phyloP scores from a whole-genome alignment of 768 basidiomycete genomes.

The Coprinellus micaceus region DNA sequence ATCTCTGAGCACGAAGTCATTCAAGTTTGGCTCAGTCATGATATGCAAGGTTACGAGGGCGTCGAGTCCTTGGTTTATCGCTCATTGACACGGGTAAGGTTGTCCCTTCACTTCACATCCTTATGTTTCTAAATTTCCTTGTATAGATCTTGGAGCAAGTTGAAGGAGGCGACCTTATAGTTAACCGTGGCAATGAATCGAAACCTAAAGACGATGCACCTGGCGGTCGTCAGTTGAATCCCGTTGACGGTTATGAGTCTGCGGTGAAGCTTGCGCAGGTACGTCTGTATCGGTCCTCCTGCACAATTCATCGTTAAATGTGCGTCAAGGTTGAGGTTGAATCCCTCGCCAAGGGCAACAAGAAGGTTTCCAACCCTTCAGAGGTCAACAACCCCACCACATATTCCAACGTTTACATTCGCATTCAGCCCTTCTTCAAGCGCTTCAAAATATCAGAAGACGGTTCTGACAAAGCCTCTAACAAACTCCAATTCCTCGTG shows the following conservation, averaged over 20 bases:
- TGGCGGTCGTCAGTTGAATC: constrained; percentile 65
- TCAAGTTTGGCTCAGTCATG: constrained; percentile 91
- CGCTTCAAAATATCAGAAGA: constrained; percentile 41
- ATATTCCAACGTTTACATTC: constrained; percentile 88
- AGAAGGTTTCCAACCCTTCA: constrained; percentile 29
- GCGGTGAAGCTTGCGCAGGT: constrained; percentile 86
- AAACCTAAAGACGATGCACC: constrained; percentile 57
- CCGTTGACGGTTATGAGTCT: constrained; percentile 79
- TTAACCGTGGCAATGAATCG: constrained; percentile 79
- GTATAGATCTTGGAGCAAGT: constrained; percentile 91
- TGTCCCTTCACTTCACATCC: not conserved
- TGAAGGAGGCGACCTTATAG: constrained; percentile 85
- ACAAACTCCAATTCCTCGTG: constrained; percentile 67
- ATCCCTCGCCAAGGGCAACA: constrained; percentile 67
- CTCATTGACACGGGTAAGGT: constrained; percentile 70
- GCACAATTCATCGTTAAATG: not conserved
- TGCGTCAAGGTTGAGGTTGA: constrained; percentile 65
- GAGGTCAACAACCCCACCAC: constrained; percentile 55
- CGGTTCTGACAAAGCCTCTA: constrained; percentile 28
- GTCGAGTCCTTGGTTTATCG: constrained; percentile 92
- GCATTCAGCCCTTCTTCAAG: constrained; percentile 82
- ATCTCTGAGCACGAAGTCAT: constrained; percentile 99
- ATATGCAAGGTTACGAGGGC: constrained; percentile 95
- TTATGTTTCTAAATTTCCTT: constrained; percentile 1
- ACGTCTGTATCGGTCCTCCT: constrained; percentile 17